Evolutionary conservation across 129 eudicot genomes (phyloP).

Genomic region (Escallonia herrerae): DNA sequence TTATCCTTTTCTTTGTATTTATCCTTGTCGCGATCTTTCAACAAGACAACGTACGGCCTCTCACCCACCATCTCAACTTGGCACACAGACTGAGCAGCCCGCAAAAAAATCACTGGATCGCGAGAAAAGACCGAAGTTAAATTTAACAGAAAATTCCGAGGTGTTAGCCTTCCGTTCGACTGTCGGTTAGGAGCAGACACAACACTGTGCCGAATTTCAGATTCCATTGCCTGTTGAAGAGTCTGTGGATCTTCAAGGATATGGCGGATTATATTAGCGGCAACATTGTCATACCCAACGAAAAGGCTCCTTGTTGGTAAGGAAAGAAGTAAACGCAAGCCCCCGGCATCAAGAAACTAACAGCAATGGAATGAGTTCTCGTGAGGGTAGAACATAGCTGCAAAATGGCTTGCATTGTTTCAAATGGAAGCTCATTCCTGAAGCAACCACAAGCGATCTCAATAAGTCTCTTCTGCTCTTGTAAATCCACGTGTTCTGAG

Average conservation of each 20-base stretch:
- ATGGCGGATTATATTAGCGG: slow-evolving; percentile 83
- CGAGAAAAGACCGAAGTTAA: slow-evolving; percentile 65
- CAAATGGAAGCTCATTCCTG: slow-evolving; percentile 69
- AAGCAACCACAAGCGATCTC: slow-evolving; percentile 73
- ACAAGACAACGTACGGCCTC: slow-evolving; percentile 71
- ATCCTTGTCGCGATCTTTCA: slow-evolving; percentile 93
- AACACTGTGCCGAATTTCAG: slow-evolving; percentile 79
- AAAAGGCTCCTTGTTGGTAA: slow-evolving; percentile 83
- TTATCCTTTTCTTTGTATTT: slow-evolving; percentile 66
- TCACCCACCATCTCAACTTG: slow-evolving; percentile 94
- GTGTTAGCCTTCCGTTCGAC: slow-evolving; percentile 80
- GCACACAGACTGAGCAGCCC: slow-evolving; percentile 84
- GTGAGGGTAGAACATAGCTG: slow-evolving; percentile 87
- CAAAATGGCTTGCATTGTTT: slow-evolving; percentile 86
- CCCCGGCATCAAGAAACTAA: slow-evolving; percentile 77
- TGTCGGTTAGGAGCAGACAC: slow-evolving; percentile 67
- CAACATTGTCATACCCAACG: slow-evolving; percentile 86
- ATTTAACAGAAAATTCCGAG: slow-evolving; percentile 68
- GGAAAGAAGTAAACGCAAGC: slow-evolving; percentile 72
- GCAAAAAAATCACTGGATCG: slow-evolving; percentile 84
- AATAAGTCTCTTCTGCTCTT: slow-evolving; percentile 74
- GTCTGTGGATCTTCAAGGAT: slow-evolving; percentile 98
- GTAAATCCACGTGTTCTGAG: slow-evolving; percentile 42
- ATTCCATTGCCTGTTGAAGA: slow-evolving; percentile 97
- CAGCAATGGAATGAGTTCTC: slow-evolving; percentile 80